Conservation (phyloP, 2,329 filamentous ascomycete species). For the Pestalotiopsis sp. region DNA sequence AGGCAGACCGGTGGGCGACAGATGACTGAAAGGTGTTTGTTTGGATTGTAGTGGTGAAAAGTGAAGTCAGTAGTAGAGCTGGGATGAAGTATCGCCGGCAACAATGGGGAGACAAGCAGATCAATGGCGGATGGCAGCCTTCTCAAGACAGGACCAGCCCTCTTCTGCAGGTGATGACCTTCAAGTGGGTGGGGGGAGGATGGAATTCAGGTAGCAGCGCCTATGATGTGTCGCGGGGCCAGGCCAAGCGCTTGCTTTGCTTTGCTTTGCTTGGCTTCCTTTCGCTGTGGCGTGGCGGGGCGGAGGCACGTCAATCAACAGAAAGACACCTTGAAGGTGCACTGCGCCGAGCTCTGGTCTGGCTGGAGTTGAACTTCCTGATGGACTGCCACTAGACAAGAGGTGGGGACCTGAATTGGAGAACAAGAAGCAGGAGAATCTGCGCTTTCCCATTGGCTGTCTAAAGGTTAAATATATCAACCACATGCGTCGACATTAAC, state of each 20-base stretch:
- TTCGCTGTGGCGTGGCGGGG: not conserved
- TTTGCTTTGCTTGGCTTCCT: not conserved
- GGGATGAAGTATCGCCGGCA: not conserved
- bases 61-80: not conserved
- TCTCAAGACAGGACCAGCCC: not conserved
- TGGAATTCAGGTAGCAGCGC: conserved; percentile 23
- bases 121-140: not conserved
- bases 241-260: not conserved
- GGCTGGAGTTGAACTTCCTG: not conserved
- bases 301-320: not conserved
- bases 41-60: too few relatives aligned
- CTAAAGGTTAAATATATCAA: not conserved
- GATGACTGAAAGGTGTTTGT: too few relatives aligned
- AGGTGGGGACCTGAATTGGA: not conserved
- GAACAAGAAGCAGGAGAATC: not conserved
- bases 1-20: not conserved
- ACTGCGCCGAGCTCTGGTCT: not conserved
- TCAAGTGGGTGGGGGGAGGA: conserved; percentile 3
- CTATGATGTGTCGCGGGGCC: conserved; percentile 23
- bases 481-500: not conserved
- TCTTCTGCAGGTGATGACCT: not conserved
- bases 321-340: not conserved
- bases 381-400: too few relatives aligned
- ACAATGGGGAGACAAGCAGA: not conserved
- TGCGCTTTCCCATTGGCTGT: not conserved